Conservation (phyloP, 257 asterid genomes). For the Datura wrightii region DNA sequence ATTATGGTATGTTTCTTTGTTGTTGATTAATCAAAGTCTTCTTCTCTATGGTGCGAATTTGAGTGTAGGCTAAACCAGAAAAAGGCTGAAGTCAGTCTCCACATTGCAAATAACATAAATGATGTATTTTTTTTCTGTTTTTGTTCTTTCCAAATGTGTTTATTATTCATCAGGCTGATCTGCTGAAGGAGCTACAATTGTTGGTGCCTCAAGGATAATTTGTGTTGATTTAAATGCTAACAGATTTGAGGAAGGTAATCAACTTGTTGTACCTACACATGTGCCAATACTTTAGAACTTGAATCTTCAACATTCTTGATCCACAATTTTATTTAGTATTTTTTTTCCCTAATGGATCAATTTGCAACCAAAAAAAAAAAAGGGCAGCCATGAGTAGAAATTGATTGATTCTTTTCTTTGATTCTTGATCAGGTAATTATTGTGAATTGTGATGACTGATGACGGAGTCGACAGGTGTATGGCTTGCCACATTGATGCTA, state of each 20-base stretch:
- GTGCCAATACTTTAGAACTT: background rate
- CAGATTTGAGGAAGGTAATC: constrained; percentile 62
- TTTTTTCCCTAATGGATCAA: background rate
- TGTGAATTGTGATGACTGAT: constrained; percentile 44
- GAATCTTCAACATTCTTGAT: background rate
- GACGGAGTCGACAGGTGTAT: constrained; percentile 53
- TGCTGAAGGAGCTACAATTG: too few species aligned
- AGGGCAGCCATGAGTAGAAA: background rate
- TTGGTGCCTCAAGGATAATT: constrained; percentile 59
- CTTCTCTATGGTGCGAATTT: too few species aligned
- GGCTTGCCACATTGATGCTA: constrained; percentile 43
- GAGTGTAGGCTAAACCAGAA: too few species aligned
- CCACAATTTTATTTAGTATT: too few species aligned
- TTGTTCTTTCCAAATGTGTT: too few species aligned
- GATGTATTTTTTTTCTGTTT: too few species aligned
- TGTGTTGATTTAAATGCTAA: constrained; percentile 66
- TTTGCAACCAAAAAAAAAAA: background rate
- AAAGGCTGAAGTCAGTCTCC: too few species aligned
- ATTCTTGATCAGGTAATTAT: constrained; percentile 39
- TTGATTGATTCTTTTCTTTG: background rate
- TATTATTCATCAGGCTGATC: too few species aligned
- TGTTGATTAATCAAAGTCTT: too few species aligned
- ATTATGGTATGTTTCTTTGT: too few species aligned
- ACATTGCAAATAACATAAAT: too few species aligned
- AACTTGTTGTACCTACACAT: background rate